Base-by-base conservation (phyloP, 176 grass and related monocot species). In the Zizania latifolia region DNA sequence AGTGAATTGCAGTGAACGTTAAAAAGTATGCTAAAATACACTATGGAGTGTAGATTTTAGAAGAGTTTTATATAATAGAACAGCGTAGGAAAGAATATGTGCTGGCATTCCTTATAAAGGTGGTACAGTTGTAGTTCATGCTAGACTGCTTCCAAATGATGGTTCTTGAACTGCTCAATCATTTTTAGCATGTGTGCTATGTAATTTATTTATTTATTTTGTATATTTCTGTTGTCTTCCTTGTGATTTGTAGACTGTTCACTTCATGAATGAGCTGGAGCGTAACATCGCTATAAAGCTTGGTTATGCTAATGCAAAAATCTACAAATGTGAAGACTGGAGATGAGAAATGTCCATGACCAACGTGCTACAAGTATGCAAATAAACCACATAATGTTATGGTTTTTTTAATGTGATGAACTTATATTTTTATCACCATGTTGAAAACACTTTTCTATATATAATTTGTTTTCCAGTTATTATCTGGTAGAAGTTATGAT, bases 251-350 rank as follows among this genome's bases (percentile, higher is more conserved):
- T 51, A 99, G 95, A 94, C 96, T 30, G 92, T 99, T 88, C 84
- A 89, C 10, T 99, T 99, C 59, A 99, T 94, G 83, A 99, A 92
- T 82, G 96, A 99, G 69, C 78, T 99, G 74, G 91, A 99, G 29
- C 92, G 89, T 50, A 99, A 99, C 71, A 99, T 99, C 85, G 95
- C 96, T 70, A 99, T 99, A 66, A 99, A 99, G 70, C 78, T 99
- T 31, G 92, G 96, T 33, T 99, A 99, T 81, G 96, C 92, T 13
- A 99, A 99, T 86, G 92, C 96, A 82, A 99, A 94, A 75, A 95
- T 99, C 64, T 94, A 99, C 62, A 92, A 78, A 59, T 95, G 92
- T 43, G 96, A 99, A 71, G 96, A 92, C 78, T 43, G 96, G 95
- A 71, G 96, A 92, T 80, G 92, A 95, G 14, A 92, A 37, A 79